Evolutionary conservation across 2,329 filamentous ascomycete species (phyloP).

Genomic region (Botryotinia calthae): DNA sequence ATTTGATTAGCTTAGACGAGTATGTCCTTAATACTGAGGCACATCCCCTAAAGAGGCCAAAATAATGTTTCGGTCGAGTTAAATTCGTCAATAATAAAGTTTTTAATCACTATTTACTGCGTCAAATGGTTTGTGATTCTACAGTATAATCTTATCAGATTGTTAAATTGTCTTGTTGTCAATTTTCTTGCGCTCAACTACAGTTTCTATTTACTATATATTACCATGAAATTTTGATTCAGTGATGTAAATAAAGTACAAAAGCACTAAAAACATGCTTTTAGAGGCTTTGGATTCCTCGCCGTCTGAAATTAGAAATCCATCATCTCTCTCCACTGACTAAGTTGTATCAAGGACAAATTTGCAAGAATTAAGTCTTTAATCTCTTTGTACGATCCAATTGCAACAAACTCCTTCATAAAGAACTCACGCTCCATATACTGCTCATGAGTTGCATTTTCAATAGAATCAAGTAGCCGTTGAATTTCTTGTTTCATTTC

Average conservation of each 20-base stretch:
- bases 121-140: neutral
- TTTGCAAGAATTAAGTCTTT: neutral
- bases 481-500: neutral
- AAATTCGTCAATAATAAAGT: neutral
- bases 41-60: slow-evolving; percentile 37
- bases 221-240: too few relatives aligned
- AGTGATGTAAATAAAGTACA: neutral
- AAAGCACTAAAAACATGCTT: neutral
- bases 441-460: neutral
- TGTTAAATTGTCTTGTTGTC: neutral
- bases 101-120: neutral
- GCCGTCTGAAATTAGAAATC: neutral
- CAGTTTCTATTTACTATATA: neutral
- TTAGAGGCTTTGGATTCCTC: neutral
- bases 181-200: neutral
- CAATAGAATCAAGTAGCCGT: neutral
- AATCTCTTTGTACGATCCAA: neutral
- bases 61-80: neutral
- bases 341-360: neutral
- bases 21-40: slow-evolving; percentile 48
- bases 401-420: neutral
- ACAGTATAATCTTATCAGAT: neutral
- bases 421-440: too few relatives aligned
- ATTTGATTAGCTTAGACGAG: slow-evolving; percentile 57
- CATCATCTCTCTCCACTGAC: neutral